Base-by-base conservation (phyloP, 1,139 yeast genomes). In the Blastobotrys capitulatus region DNA sequence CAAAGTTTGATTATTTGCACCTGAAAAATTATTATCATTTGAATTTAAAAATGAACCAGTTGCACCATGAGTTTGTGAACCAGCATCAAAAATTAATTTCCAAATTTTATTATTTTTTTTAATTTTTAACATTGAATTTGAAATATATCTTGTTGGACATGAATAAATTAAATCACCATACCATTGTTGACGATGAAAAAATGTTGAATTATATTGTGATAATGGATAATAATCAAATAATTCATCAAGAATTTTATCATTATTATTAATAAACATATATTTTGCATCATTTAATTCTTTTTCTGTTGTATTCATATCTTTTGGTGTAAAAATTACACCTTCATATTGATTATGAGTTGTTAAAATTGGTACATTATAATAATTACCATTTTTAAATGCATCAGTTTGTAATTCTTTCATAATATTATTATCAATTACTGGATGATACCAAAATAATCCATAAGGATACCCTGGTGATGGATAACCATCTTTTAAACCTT, bases 361-460 rank as follows among this genome's bases (percentile, higher is more conserved):
- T 32, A 53, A 32, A 15, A 47, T 12, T 2, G 55, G 55, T 2
- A 52, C 50, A 13, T 44, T 38, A 29, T 39, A 37, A 39, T 25
- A 51, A 12, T 26, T 31, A 22, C 56, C 56, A n/a, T 38, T 19
- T 15, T 22, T 37, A 26, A 48, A 53, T 13, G 49, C 43, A 19
- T 50, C 45, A 10, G 47, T 34, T 3, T 44, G 50, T 7, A 29
- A 38, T 2, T 37, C 44, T 18, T 32, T 38, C 16, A 48, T 44
- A 26, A 53, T 46, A 16, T 43, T 16, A 4, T 52, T 52, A 27
- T 53, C 56, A 12, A 53, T 46, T 2, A 53, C 55, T 2, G 55
- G 55, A n/a, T 47, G 38, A 27, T 37, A 52, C 18, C 31, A 36
- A 27, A 48, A 52, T 34, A 51, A 20, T 3, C 56, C 56, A 31